Base-by-base conservation (phyloP, 2,329 filamentous ascomycete genomes). In the Colletotrichum cereale region DNA sequence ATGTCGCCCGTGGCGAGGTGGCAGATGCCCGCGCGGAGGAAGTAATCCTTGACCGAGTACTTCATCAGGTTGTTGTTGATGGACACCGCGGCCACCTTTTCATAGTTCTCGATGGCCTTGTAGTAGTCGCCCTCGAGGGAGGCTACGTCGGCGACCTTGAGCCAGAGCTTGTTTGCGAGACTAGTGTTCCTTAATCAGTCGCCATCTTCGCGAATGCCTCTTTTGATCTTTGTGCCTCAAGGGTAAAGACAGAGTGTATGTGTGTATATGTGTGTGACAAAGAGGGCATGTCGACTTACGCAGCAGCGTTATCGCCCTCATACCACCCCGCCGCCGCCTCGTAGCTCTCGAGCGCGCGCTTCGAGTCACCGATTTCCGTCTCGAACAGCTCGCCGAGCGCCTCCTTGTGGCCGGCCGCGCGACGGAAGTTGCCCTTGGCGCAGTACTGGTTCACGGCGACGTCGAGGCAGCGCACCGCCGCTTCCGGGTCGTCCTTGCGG, bases 21-120 rank as follows among this genome's bases (percentile, higher is more conserved):
- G 84, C 95, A 98, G 79, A 98, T 93, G 40, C 95, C 95, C 0
- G 94, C 94, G 84, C 98, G 97, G 78, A 98, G 88, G 78, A 98
- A 91, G 84, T 98, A 98, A 75, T 98, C 95, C 83, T 98, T 98
- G 74, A 98, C 94, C 58, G 90, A 94, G 89, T 94, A 97, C 80
- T 92, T 93, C 93, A 97, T 96, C 70, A 97, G 86, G 81, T 97
- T 96, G 86, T 97, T 98, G 82, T 91, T 91, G 77, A 97, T 91
- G 44, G 92, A 92, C 53, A 89, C 88, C 68, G 89, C 87, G 52
- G 94, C 93, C 60, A 98, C 94, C 78, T 92, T 91, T 81, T 98
- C 96, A 84, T 93, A 98, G 75, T 91, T 88, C 74, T 92, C 88
- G 76, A 95, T 94, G 67, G 94, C 90, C 82, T 92, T 94, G 84